Conservation (phyloP, 805 yeast species). For the Jamesozyma lodderae region DNA sequence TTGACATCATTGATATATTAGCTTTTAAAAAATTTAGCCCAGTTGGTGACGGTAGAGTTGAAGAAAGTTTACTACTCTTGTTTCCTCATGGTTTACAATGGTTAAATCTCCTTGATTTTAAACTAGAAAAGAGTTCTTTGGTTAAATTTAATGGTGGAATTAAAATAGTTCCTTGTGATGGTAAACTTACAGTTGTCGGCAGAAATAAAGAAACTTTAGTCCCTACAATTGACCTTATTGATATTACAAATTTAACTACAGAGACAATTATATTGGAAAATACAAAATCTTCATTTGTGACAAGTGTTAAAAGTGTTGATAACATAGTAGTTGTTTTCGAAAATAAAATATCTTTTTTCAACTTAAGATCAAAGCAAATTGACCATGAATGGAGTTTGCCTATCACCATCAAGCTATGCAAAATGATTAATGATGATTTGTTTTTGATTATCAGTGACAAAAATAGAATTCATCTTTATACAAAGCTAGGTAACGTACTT, state of each 20-base stretch:
- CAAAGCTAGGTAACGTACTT: slow-evolving; percentile 23
- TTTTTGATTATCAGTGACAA: slow-evolving; percentile 17
- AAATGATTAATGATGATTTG: slow-evolving; percentile 12
- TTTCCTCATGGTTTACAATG: slow-evolving; percentile 27
- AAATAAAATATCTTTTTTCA: slow-evolving; percentile 14
- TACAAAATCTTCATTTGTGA: slow-evolving; percentile 6
- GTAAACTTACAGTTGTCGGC: slow-evolving; percentile 16
- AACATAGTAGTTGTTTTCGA: slow-evolving; percentile 13
- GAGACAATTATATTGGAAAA: slow-evolving; percentile 7
- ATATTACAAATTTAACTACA: slow-evolving; percentile 13
- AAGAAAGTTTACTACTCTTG: slow-evolving; percentile 21
- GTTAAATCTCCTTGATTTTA: slow-evolving; percentile 21
- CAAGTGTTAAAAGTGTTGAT: slow-evolving; percentile 9
- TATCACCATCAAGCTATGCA: slow-evolving; percentile 15
- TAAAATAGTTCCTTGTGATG: slow-evolving; percentile 12
- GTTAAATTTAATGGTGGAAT: slow-evolving; percentile 17
- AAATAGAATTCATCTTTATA: slow-evolving; percentile 17
- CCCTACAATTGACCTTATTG: slow-evolving; percentile 6
- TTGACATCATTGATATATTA: slow-evolving; percentile 20
- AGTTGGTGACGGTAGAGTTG: slow-evolving; percentile 12
- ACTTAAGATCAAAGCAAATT: slow-evolving; percentile 10
- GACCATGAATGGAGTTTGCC: slow-evolving; percentile 10
- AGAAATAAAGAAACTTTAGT: slow-evolving; percentile 4
- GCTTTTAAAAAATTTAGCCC: slow-evolving; percentile 17
- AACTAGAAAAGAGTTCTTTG: slow-evolving; percentile 18